A percentile compares a stretch with the other conserved stretches of the same genome.
phyloP scores from a whole-genome alignment of 371 early-diverging fungal species.

The Hamiltosporidium tvaerminnensis region DNA sequence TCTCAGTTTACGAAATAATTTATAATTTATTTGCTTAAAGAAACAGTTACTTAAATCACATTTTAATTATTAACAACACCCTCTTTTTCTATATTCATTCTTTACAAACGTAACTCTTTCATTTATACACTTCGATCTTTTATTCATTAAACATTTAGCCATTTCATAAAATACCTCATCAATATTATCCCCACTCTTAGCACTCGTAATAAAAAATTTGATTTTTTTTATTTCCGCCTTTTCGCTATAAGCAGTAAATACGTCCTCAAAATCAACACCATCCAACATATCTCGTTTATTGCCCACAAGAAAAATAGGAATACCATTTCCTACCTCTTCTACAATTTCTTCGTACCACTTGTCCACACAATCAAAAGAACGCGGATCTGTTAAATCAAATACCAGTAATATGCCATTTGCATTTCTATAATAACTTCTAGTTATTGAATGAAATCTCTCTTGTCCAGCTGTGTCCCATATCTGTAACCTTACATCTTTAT shows the following conservation, averaged over 20 bases:
- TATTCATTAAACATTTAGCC: neutral
- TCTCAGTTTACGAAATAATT: no score
- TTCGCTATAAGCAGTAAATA: constrained; percentile 1
- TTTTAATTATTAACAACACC: no score
- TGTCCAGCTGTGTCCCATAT: constrained; percentile 99
- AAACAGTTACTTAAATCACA: no score
- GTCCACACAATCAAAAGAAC: constrained; percentile 80
- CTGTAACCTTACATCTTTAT: constrained; percentile 77
- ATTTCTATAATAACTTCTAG: constrained; percentile 93
- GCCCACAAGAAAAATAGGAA: constrained; percentile 86
- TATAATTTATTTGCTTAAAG: no score
- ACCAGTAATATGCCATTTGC: constrained; percentile 95
- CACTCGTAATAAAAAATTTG: neutral
- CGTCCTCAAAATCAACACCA: constrained; percentile 22
- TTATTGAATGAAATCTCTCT: constrained; percentile 91
- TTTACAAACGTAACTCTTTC: no score
- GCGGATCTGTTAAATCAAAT: constrained; percentile 89
- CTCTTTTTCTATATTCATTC: no score
- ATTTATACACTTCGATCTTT: no score
- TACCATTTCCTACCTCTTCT: constrained; percentile 79
- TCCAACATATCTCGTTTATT: constrained; percentile 76
- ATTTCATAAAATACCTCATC: constrained; percentile 1
- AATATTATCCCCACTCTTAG: neutral
- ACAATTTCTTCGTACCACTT: constrained; percentile 94
- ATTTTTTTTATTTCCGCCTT: neutral